Evolutionary conservation across 768 basidiomycete species (phyloP).

Genomic region (Kwoniella europaea): DNA sequence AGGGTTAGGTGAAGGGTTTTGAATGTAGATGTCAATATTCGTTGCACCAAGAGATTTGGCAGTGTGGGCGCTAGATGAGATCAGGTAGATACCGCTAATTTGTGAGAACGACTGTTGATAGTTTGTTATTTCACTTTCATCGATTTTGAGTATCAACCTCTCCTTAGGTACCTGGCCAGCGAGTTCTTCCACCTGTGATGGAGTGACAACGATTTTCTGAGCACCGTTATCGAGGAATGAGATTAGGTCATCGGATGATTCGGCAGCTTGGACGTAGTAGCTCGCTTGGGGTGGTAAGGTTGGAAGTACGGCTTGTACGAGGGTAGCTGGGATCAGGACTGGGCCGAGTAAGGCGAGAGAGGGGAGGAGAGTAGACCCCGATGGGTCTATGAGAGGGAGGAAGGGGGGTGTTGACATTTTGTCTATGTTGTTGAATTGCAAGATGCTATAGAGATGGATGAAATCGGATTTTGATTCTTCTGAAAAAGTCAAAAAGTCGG

Average conservation of each 20-base stretch:
- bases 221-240: conserved; percentile 77
- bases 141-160: conserved; percentile 76
- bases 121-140: conserved; percentile 68
- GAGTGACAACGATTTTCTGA: conserved; percentile 76
- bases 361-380: conserved; percentile 62
- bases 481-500: conserved; percentile 13
- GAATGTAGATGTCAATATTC: conserved; percentile 56
- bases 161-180: conserved; percentile 73
- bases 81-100: conserved; percentile 69
- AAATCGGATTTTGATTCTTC: background rate
- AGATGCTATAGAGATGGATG: background rate
- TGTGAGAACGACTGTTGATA: conserved; percentile 82
- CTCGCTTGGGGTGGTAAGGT: conserved; percentile 56
- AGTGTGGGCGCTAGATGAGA: conserved; percentile 55
- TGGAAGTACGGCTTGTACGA: conserved; percentile 53
- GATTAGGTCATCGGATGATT: conserved; percentile 38
- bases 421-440: background rate
- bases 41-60: conserved; percentile 53
- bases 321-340: conserved; percentile 64
- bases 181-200: conserved; percentile 57
- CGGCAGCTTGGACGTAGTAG: conserved; percentile 47
- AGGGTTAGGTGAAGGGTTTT: conserved; percentile 65
- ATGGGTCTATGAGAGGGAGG: conserved; percentile 57
- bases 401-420: conserved; percentile 53
- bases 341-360: conserved; percentile 79